Evolutionary conservation across 1,139 yeast species (phyloP), one percentile per base, ranked within the genome.

Genomic region (Hemisphaericaspora subhashii): DNA sequence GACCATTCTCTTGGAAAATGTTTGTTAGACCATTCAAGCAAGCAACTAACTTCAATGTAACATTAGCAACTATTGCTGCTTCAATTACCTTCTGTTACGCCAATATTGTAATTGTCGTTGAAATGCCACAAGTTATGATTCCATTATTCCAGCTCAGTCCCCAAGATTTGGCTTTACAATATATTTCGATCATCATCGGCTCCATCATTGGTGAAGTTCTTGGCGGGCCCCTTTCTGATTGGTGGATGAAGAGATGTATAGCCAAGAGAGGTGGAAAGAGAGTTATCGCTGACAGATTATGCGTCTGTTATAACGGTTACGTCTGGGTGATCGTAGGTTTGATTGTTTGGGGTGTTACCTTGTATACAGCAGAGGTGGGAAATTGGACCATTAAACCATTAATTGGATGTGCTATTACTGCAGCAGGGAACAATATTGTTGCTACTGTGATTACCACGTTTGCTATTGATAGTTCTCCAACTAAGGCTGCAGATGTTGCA

Each of bases 141-240:
- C 42, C 43, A 24, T 43, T 48, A 32, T 58, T 57, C 41, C 37
- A 46, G 14, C 45, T 58, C 16, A 42, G 50, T 38, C 42, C 62
- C 3, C 61, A 55, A 33, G 54, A 46, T 22, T 44, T 53, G 29
- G 53, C 60, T 11, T 50, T 55, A 16, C 62, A 58, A 42, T 55
- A 48, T 39, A 40, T 58, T 27, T 45, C 62, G 2, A 31, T 58
- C 14, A 52, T 58, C 12, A 36, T 58, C 20, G 63, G 63, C 15
- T 50, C 58, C 10, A 37, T 45, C 11, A 41, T 58, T 35, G 63
- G 63, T 12, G 63, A 58, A 38, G 33, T 49, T 10, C 33, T 57
- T 12, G 54, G 57, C 10, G 62, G 62, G 14, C 54, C 58, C 5
- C 41, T 51, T 13, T 55, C 60, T 14, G 63, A 58, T 41, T 47